These are phyloP conservation scores for Penicillium fimorum DNA, from an alignment of 495 filamentous ascomycete genomes.

Conservation along the genomic window DNA sequence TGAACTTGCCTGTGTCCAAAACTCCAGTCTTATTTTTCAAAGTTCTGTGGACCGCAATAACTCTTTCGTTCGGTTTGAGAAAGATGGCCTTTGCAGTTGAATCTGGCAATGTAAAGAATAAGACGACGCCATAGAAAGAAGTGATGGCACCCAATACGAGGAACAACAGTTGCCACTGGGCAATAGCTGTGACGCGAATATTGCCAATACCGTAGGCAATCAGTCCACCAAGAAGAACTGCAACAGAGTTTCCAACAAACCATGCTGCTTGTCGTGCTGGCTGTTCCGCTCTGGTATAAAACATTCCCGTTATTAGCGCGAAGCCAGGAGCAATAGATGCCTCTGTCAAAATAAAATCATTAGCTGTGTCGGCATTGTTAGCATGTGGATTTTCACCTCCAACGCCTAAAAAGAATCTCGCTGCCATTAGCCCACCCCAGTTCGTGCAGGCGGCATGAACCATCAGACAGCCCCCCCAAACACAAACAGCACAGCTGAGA, in stretches of 20 bases:
- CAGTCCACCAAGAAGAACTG: conserved; percentile 46
- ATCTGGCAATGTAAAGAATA: conserved; percentile 48
- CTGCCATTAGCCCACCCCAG: conserved; percentile 48
- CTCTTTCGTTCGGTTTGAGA: conserved; percentile 43
- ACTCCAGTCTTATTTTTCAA: conserved; percentile 58
- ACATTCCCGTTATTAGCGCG: conserved; percentile 58
- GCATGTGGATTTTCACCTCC: conserved; percentile 14
- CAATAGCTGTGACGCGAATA: conserved; percentile 22
- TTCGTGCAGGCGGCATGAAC: conserved; percentile 48
- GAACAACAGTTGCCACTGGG: conserved; percentile 41
- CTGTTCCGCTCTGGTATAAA: conserved; percentile 53
- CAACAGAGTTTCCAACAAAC: conserved; percentile 52
- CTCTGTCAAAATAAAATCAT: conserved; percentile 27
- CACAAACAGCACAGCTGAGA: conserved; percentile 26
- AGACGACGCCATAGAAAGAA: conserved; percentile 36
- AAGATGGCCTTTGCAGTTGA: conserved; percentile 47
- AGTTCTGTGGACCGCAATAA: conserved; percentile 56
- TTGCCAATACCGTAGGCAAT: conserved; percentile 46
- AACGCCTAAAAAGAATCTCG: conserved; percentile 54
- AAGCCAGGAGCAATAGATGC: conserved; percentile 58
- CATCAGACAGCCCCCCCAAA: conserved; percentile 35
- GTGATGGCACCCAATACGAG: conserved; percentile 40
- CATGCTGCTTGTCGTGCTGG: conserved; percentile 54
- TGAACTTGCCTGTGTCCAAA: conserved; percentile 56
- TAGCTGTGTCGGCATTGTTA: neutral